Conservation (phyloP, 345 rosid species). For the Bretschneidera sinensis region DNA sequence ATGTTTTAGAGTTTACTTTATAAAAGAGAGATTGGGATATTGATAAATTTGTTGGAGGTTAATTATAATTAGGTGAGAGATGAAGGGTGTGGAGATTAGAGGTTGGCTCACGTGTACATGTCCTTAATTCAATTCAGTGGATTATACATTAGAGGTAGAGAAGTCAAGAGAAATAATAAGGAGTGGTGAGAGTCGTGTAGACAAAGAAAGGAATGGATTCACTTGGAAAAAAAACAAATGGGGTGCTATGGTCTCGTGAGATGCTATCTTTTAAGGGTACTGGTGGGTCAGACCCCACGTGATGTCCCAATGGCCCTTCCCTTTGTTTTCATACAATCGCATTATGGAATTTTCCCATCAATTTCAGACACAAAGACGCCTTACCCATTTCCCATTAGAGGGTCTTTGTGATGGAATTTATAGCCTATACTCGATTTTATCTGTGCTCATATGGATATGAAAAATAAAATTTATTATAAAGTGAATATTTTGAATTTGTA, state of each 20-base stretch:
- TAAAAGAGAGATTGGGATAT: neutral
- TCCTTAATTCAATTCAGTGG: conserved; percentile 42
- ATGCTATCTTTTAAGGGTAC: conserved; percentile 52
- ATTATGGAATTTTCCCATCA: no score
- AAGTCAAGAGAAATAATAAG: conserved; percentile 6
- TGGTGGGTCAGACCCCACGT: conserved; percentile 80
- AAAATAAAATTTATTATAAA: no score
- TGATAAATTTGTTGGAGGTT: conserved; percentile 35
- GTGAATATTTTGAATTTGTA: no score
- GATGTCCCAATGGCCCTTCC: conserved; percentile 51
- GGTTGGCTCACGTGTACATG: conserved; percentile 89
- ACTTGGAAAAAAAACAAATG: no score
- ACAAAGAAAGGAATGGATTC: conserved; percentile 44
- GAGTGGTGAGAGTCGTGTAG: conserved; percentile 44
- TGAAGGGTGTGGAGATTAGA: conserved; percentile 50
- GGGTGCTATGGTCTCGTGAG: conserved; percentile 34
- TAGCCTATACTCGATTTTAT: no score
- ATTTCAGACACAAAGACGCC: no score
- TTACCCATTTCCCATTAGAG: no score
- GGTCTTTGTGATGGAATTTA: no score
- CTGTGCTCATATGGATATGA: no score
- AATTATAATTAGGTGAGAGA: conserved; percentile 40
- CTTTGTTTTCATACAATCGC: no score
- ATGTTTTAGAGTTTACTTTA: neutral
- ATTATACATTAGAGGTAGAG: conserved; percentile 10